Evolutionary conservation across 805 yeast genomes (phyloP).

Genomic region (Saccharomycopsis amapae): DNA sequence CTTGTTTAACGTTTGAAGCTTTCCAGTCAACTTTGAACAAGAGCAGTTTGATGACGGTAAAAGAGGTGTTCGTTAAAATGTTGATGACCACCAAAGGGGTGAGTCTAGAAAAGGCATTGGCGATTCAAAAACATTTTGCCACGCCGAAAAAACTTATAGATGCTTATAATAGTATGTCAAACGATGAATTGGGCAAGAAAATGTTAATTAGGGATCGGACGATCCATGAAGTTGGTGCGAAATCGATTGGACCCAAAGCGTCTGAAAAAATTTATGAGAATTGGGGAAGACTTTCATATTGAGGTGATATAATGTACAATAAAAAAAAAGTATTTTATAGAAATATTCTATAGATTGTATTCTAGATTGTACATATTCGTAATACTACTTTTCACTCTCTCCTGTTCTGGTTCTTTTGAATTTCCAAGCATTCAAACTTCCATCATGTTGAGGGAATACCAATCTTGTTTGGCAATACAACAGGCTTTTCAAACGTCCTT

Average conservation of each 20-base stretch:
- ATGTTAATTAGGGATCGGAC: conserved; percentile 7
- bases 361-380: too few relatives aligned
- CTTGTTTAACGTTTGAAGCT: conserved; percentile 41
- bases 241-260: conserved; percentile 16
- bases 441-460: too few relatives aligned
- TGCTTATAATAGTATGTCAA: conserved; percentile 30
- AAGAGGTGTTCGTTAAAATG: conserved; percentile 69
- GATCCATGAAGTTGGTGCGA: conserved; percentile 15
- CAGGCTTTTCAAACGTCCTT: too few relatives aligned
- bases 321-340: background rate
- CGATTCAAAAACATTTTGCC: conserved; percentile 60
- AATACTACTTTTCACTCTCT: too few relatives aligned
- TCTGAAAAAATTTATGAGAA: conserved; percentile 16
- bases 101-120: conserved; percentile 76
- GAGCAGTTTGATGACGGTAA: conserved; percentile 58
- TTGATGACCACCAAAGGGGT: conserved; percentile 77
- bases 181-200: conserved; percentile 11
- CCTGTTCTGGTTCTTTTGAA: too few relatives aligned
- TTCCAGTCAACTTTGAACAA: conserved; percentile 70
- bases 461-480: too few relatives aligned
- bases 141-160: conserved; percentile 61
- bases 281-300: conserved; percentile 16
- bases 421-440: too few relatives aligned
- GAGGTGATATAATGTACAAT: background rate
- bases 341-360: background rate